Evolutionary conservation across 2,329 filamentous ascomycete species (phyloP), one percentile per base, ranked within the genome.

Genomic region (Alternaria arborescens): DNA sequence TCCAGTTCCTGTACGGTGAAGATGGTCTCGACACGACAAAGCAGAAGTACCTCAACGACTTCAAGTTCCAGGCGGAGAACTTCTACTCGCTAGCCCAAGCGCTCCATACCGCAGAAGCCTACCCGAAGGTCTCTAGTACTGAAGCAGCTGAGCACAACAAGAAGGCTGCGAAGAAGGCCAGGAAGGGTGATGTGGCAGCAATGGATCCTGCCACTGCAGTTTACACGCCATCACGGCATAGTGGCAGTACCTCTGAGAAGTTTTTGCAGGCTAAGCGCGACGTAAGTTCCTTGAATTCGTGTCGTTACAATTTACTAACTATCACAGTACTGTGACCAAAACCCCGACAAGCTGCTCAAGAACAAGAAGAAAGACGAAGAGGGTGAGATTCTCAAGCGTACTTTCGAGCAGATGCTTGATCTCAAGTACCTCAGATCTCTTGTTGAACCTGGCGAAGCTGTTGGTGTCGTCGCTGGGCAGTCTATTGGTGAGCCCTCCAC

Each of bases 401-500:
- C 88, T 22, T 95, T 94, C 64, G 90, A 96, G 76, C 88, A 89
- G 60, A 86, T 98, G 50, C 89, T 98, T 75, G 90, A 94, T 64
- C 89, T 96, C 76, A 97, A 98, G 78, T 99, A 98, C 74, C 85
- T 98, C 68, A 91, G 90, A 69, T 97, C 94, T 2, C 86, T 97
- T 8, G 91, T 97, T 24, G 94, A 99, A 71, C 93, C 95, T 28
- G 95, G 95, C 46, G 96, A 99, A 82, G 94, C 95, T 26, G 94
- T 99, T 26, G 95, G 95, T 68, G 96, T 99, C 65, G 92, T 99
- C 60, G 96, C 96, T 52, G 94, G 94, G 10, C 95, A 99, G 80
- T 98, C 94, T 32, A 89, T 99, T 42, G 95, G 95, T 76, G 96
- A 99, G 77, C 95, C 96, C 8, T 97, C 94, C 3, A 99, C 95